Evolutionary conservation across 164 flowering plant genomes (phyloP), one percentile per base, ranked within the genome.

Genomic region (Echeveria elegans): DNA sequence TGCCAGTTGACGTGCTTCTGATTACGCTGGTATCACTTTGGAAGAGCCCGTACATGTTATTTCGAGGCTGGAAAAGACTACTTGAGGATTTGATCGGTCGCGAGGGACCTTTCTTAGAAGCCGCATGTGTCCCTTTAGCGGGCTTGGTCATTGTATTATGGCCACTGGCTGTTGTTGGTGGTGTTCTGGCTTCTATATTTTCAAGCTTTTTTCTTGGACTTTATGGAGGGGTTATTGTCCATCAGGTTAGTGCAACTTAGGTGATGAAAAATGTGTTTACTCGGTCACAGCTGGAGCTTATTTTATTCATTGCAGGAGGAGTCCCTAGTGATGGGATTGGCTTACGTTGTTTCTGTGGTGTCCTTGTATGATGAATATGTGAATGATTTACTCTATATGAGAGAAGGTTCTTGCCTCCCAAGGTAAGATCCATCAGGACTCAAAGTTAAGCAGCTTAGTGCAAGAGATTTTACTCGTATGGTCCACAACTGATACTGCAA

Each of bases 71-170:
- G 97, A 83, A 88, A 75, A 77, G 99, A 75, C 81, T 94, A 10
- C 65, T 88, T 3, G 89, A 91, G 72, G 99, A 94, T 75, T 73
- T 94, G 72, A 72, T 94, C 65, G 96, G 97, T 29, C 81, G 97
- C 72, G 92, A 91, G 80, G 99, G 97, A n/a, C 99, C 96, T 41
- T 94, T 91, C 71, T 69, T 83, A 69, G 99, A 94, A 79, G 81
- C 93, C 1, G 89, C 84, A 16, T 94, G 96, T 77, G 90, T 94
- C 63, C 99, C 96, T 2, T 91, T 94, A 77, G 99, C 97, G 29
- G 97, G 87, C 71, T 79, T 94, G 66, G 92, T 96, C 58, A 88
- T 94, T 64, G 63, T 94, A 11, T 69, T 94, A 9, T 94, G 99
- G 97, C 97, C 99, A 34, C 10, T 89, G 26, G 96, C 89, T 30